Evolutionary conservation across 768 basidiomycete species (phyloP).

Genomic region (Astraeus odoratus): DNA sequence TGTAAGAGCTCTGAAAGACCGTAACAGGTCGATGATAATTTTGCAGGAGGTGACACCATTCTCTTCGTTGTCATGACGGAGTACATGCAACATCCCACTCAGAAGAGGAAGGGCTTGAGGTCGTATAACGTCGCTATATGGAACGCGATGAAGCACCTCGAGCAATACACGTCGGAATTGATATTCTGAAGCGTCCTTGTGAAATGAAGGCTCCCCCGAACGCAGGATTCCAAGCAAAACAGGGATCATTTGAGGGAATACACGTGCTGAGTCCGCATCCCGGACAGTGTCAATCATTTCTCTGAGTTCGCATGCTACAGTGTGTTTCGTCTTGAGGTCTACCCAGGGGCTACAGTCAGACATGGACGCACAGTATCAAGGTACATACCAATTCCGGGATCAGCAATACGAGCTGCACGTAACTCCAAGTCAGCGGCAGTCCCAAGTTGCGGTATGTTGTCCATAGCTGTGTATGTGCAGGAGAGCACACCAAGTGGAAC

Average conservation of each 20-base stretch:
- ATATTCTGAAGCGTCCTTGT: constrained; percentile 64
- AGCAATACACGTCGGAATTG: constrained; percentile 82
- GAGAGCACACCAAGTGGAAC: background rate
- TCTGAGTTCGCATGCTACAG: constrained; percentile 69
- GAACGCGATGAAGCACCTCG: constrained; percentile 85
- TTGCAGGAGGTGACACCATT: constrained; percentile 89
- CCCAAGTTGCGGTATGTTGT: constrained; percentile 36
- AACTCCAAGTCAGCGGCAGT: constrained; percentile 59
- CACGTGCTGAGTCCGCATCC: constrained; percentile 65
- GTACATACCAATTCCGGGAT: constrained; percentile 60
- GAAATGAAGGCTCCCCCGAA: constrained; percentile 57
- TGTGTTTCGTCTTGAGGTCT: constrained; percentile 70
- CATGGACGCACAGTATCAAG: background rate
- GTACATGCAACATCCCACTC: constrained; percentile 72
- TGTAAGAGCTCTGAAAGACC: constrained; percentile 63
- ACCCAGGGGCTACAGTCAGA: constrained; percentile 4
- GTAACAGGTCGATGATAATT: constrained; percentile 81
- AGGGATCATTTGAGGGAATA: constrained; percentile 66
- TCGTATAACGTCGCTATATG: constrained; percentile 71
- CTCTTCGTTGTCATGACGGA: constrained; percentile 93
- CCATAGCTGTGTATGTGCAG: constrained; percentile 25
- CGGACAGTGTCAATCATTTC: constrained; percentile 76
- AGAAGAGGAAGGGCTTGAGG: constrained; percentile 62
- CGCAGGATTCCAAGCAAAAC: constrained; percentile 67
- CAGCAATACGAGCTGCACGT: constrained; percentile 65